These are phyloP conservation scores for Saccharomyces pastorianus DNA, from an alignment of 1,139 yeast species.

Conservation along the genomic window DNA sequence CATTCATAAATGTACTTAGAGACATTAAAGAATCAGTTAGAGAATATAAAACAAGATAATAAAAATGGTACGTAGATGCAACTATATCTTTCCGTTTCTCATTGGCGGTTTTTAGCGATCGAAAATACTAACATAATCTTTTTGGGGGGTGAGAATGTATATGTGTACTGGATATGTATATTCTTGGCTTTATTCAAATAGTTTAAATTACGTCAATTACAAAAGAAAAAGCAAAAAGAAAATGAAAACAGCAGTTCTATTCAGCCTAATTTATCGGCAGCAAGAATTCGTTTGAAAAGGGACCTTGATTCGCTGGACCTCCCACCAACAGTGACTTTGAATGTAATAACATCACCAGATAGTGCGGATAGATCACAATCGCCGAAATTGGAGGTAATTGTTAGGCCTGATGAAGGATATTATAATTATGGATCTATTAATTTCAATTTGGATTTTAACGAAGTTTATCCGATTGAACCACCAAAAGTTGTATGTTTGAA, in stretches of 20 bases:
- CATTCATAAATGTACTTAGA: background rate
- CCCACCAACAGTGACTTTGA: constrained; percentile 54
- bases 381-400: constrained; percentile 42
- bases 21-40: background rate
- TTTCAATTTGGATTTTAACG: constrained; percentile 57
- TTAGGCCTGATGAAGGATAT: constrained; percentile 74
- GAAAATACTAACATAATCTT: background rate
- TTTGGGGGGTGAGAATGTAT: background rate
- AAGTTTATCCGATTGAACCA: constrained; percentile 84
- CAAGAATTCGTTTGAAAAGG: constrained; percentile 42
- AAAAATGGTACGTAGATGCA: background rate
- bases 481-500: constrained; percentile 72
- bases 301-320: constrained; percentile 65
- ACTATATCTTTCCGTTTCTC: background rate
- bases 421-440: constrained; percentile 62
- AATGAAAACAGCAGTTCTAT: constrained; percentile 1
- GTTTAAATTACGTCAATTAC: constrained; percentile 54
- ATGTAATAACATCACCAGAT: constrained; percentile 49
- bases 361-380: constrained; percentile 37
- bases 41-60: background rate
- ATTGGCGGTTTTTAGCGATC: background rate
- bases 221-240: constrained; percentile 47
- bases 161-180: background rate
- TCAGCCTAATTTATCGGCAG: constrained; percentile 34
- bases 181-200: constrained; percentile 7